phyloP scores from a whole-genome alignment of 805 yeast species.

The Lipomyces yamanashiensis region DNA sequence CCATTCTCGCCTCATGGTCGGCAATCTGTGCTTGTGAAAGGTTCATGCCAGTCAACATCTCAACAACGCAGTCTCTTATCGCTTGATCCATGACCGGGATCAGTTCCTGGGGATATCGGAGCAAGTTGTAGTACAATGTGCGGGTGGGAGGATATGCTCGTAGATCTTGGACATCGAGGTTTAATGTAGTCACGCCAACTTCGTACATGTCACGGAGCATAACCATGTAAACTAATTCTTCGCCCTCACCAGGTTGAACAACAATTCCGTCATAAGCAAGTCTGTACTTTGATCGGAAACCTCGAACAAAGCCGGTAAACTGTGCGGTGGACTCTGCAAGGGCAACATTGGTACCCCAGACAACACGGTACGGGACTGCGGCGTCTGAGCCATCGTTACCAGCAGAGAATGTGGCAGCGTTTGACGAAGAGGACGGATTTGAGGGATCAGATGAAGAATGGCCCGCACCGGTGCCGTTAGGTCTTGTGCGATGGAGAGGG shows the following conservation, averaged over 20 bases:
- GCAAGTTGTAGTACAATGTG: constrained; percentile 80
- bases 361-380: constrained; percentile 55
- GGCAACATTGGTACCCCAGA: constrained; percentile 98
- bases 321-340: constrained; percentile 82
- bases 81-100: constrained; percentile 98
- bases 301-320: constrained; percentile 82
- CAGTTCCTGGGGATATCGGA: constrained; percentile 94
- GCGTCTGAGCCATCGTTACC: constrained; percentile 38
- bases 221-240: constrained; percentile 72
- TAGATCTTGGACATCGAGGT: constrained; percentile 81
- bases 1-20: constrained; percentile 31
- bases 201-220: constrained; percentile 74
- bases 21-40: constrained; percentile 35
- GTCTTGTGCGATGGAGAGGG: constrained; percentile 60
- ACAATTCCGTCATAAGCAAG: constrained; percentile 53
- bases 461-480: constrained; percentile 13
- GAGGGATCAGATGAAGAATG: constrained; percentile 23
- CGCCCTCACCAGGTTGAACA: constrained; percentile 60
- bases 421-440: constrained; percentile 21
- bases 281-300: constrained; percentile 79
- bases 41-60: constrained; percentile 59
- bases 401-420: constrained; percentile 31
- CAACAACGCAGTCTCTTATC: constrained; percentile 84
- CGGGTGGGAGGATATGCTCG: constrained; percentile 74
- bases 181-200: constrained; percentile 79